phyloP scores from a whole-genome alignment of 306 rosid species.

The Quercus rubra region DNA sequence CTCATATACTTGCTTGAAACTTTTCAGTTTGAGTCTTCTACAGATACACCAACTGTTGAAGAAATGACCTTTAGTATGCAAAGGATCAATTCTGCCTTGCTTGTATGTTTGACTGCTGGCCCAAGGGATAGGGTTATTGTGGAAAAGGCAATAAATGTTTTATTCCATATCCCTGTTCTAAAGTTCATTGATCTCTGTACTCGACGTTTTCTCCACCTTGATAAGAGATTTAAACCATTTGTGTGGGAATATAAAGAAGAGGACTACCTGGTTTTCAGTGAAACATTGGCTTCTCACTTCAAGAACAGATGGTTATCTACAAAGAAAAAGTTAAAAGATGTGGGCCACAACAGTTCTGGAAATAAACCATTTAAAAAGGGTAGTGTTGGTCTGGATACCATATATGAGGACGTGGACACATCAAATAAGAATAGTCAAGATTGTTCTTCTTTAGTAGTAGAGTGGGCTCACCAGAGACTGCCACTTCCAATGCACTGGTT shows the following conservation, averaged over 20 bases:
- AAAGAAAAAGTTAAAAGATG: constrained; percentile 53
- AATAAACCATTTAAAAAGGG: constrained; percentile 39
- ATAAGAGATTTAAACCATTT: constrained; percentile 40
- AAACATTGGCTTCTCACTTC: constrained; percentile 72
- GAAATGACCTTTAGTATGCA: constrained; percentile 40
- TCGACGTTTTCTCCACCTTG: constrained; percentile 37
- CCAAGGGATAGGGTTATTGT: constrained; percentile 51
- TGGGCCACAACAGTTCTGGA: constrained; percentile 25
- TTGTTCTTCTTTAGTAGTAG: constrained; percentile 42
- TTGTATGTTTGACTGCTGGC: constrained; percentile 65
- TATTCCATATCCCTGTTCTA: constrained; percentile 54
- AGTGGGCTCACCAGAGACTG: constrained; percentile 89
- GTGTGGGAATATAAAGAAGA: constrained; percentile 64
- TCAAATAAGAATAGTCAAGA: constrained; percentile 28
- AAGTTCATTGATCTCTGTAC: constrained; percentile 58
- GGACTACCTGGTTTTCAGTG: constrained; percentile 57
- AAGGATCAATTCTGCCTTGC: constrained; percentile 54
- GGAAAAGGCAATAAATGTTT: constrained; percentile 49
- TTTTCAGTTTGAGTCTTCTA: constrained; percentile 27
- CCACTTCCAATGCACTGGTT: constrained; percentile 84
- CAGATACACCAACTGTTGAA: constrained; percentile 31
- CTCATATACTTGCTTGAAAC: constrained; percentile 50
- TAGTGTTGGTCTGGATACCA: constrained; percentile 51
- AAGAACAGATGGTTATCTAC: constrained; percentile 69
- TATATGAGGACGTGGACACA: constrained; percentile 69